Conservation (phyloP, 768 basidiomycete genomes). For the Phanerodontia chrysosporium region DNA sequence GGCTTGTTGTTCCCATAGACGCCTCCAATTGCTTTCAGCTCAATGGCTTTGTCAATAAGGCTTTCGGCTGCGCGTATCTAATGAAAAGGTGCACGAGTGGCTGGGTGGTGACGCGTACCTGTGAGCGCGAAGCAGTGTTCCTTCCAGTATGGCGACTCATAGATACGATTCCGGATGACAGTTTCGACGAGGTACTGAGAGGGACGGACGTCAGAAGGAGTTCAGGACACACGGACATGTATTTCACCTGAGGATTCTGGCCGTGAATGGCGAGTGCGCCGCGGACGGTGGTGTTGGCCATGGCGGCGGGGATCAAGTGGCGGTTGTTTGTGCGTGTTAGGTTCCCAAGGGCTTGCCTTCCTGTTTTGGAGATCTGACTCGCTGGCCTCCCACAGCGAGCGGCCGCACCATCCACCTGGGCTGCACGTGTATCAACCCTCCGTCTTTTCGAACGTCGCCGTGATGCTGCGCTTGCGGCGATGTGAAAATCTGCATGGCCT, state of each 20-base stretch:
- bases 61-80: constrained; percentile 61
- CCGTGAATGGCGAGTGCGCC: constrained; percentile 92
- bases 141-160: constrained; percentile 95
- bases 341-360: constrained; percentile 6
- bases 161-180: constrained; percentile 92
- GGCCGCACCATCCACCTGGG: not conserved
- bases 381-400: not conserved
- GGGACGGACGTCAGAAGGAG: constrained; percentile 25
- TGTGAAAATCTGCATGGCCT: not conserved
- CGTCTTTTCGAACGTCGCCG: not conserved
- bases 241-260: constrained; percentile 86
- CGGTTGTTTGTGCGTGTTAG: constrained; percentile 21
- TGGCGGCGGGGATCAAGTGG: constrained; percentile 28
- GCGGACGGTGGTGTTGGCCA: constrained; percentile 91
- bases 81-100: not conserved
- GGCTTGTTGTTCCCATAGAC: constrained; percentile 95
- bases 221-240: not conserved
- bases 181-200: constrained; percentile 88
- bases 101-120: constrained; percentile 42
- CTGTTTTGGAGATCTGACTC: not conserved
- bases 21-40: constrained; percentile 79
- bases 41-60: constrained; percentile 90
- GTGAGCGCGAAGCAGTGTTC: constrained; percentile 98
- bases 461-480: not conserved
- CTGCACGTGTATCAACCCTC: not conserved